Conservation (phyloP, 306 rosid genomes). For the Vicia faba region DNA sequence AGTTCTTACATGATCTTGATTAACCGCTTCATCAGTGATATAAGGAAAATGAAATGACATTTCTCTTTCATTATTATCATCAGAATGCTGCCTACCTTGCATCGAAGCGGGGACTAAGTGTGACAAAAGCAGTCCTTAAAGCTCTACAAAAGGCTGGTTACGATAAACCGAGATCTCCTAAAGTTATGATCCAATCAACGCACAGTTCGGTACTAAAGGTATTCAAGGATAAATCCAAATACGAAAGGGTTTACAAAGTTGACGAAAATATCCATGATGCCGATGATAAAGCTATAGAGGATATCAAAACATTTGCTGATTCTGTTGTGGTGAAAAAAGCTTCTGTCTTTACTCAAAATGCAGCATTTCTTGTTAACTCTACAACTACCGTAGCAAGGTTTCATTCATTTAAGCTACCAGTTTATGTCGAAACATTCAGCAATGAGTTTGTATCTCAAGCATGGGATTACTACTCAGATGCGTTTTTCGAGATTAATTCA, state of each 20-base stretch:
- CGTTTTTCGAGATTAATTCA: conserved; percentile 77
- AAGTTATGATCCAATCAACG: conserved; percentile 8
- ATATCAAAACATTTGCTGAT: conserved; percentile 72
- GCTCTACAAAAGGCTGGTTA: conserved; percentile 64
- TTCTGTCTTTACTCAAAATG: conserved; percentile 53
- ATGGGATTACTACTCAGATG: conserved; percentile 92
- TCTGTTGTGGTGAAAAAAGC: conserved; percentile 67
- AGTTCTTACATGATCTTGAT: conserved; percentile 30
- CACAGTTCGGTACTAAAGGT: conserved; percentile 36
- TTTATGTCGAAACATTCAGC: conserved; percentile 5
- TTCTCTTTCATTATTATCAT: not conserved
- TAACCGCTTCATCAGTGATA: not conserved
- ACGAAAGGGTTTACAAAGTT: conserved; percentile 70
- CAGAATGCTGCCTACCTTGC: conserved; percentile 81
- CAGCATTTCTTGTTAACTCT: conserved; percentile 42
- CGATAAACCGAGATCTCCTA: conserved; percentile 43
- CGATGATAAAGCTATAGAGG: conserved; percentile 42
- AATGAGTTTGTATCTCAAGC: conserved; percentile 94
- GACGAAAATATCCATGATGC: conserved; percentile 51
- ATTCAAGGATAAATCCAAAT: conserved; percentile 56
- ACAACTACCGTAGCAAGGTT: conserved; percentile 54
- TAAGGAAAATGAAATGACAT: not conserved
- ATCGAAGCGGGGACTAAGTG: conserved; percentile 42
- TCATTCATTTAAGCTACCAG: conserved; percentile 43
- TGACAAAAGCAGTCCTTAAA: conserved; percentile 52